phyloP scores from a whole-genome alignment of 208 protist genomes.

The Crithidia expoeki region DNA sequence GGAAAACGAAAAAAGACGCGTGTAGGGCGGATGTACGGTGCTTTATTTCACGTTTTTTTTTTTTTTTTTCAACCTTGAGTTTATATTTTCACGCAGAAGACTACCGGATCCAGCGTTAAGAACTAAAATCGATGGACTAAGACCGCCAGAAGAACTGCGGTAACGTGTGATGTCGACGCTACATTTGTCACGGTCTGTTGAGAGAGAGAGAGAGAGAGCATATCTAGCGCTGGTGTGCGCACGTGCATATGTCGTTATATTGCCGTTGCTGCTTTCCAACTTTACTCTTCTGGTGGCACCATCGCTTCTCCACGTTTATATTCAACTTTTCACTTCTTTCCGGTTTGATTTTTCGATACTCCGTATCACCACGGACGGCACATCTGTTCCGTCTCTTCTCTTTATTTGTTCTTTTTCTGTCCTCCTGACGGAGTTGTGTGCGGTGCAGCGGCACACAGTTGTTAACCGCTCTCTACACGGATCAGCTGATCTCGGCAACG shows the following conservation, averaged over 20 bases:
- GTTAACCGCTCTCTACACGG: neutral
- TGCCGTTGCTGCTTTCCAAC: conserved; percentile 16
- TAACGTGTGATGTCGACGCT: neutral
- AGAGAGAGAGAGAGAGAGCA: too few relatives aligned
- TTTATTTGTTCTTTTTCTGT: conserved; percentile 2
- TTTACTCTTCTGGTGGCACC: conserved; percentile 10
- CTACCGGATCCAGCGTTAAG: neutral
- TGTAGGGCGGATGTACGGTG: neutral
- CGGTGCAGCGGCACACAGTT: neutral
- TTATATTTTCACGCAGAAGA: neutral
- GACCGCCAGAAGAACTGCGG: conserved; percentile 7
- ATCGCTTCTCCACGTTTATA: neutral
- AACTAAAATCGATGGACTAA: neutral
- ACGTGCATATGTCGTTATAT: conserved; percentile 11
- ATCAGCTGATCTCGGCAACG: neutral
- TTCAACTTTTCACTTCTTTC: conserved; percentile 16
- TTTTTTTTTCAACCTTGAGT: conserved; percentile 7
- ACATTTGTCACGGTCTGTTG: neutral
- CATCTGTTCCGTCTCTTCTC: neutral
- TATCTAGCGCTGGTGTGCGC: neutral
- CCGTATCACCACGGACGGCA: neutral
- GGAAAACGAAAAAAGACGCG: neutral
- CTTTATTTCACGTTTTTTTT: conserved; percentile 1
- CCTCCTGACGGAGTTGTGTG: conserved; percentile 3
- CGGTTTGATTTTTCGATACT: neutral